Evolutionary conservation across 1,284 basidiomycete genomes (phyloP), one percentile per base, ranked within the genome.

Genomic region (Pseudozyma hubeiensis): DNA sequence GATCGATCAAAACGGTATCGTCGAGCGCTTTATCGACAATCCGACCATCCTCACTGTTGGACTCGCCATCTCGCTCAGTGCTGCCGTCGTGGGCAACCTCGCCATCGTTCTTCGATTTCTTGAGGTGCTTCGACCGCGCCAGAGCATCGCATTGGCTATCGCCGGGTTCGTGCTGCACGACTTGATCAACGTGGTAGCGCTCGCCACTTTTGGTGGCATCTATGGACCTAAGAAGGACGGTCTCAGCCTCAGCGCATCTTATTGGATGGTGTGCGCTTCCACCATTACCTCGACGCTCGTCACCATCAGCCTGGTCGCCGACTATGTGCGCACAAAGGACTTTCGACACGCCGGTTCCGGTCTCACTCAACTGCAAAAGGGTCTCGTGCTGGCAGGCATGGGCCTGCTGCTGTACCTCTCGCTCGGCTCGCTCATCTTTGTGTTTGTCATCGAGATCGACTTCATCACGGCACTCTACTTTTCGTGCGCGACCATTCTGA

Each of bases 201-300:
- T 94, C 5, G 88, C 86, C 2, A 80, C 87, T 2, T 93, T 93
- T 69, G 91, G 90, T 30, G 86, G 90, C 0, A 85, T 88, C 46
- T 90, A 91, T 81, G 86, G 59, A 0, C 62, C 88, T 3, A 88
- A 88, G 56, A 24, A 79, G 33, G 87, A 90, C 74, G 90, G 91
- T 55, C 91, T 89, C 63, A 77, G 66, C 19, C 65, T 72, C 19
- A 65, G 60, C 11, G 77, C 67, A 14, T 87, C 91, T 0, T 94
- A 90, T 80, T 94, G 92, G 92, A 88, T 92, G 85, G 91, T 90
- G 0, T 86, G 92, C 8, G 92, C 91, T 73, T 91, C 91, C 0
- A 93, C 92, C 0, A 86, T 89, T 13, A 88, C 88, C 0, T 91
- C 91, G 0, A 85, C 88, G 0, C 84, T 90, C 54, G 91, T 90